These are phyloP conservation scores for Phialophora tarda DNA, from an alignment of 2,329 filamentous ascomycete species.

Conservation along the genomic window DNA sequence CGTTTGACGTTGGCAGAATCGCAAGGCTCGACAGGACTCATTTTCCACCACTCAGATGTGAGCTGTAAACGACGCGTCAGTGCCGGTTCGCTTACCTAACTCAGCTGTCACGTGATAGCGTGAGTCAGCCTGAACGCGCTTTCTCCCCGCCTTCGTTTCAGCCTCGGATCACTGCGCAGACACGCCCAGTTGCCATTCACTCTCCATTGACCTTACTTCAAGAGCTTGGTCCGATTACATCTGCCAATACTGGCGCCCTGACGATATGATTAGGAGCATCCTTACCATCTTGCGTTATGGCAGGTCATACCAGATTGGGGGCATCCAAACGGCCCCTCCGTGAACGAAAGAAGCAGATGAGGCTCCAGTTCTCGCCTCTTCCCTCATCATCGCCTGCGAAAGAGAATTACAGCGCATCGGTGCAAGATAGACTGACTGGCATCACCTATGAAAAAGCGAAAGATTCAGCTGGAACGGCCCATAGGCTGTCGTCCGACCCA, in stretches of 20 bases:
- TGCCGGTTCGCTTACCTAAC: background rate
- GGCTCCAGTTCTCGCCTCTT: constrained; percentile 50
- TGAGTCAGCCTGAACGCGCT: background rate
- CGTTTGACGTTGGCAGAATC: constrained; percentile 12
- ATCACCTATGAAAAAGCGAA: constrained; percentile 43
- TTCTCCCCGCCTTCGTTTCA: background rate
- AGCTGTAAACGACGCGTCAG: background rate
- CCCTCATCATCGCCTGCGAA: constrained; percentile 41
- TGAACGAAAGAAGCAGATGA: constrained; percentile 45
- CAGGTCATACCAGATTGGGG: background rate
- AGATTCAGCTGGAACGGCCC: constrained; percentile 20
- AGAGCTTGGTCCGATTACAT: background rate
- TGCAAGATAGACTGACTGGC: constrained; percentile 43
- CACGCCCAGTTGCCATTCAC: background rate
- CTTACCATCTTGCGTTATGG: background rate
- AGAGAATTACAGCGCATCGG: constrained; percentile 35
- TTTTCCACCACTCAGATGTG: constrained; percentile 9
- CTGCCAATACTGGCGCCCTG: background rate
- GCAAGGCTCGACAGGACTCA: constrained; percentile 1
- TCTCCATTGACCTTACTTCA: background rate
- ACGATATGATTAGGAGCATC: background rate
- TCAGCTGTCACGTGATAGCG: background rate
- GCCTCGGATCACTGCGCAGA: background rate
- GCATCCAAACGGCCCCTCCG: constrained; percentile 28
- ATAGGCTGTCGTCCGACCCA: constrained; percentile 13